Conservation (phyloP, 441 rosid species). For the Erodium trifolium region DNA sequence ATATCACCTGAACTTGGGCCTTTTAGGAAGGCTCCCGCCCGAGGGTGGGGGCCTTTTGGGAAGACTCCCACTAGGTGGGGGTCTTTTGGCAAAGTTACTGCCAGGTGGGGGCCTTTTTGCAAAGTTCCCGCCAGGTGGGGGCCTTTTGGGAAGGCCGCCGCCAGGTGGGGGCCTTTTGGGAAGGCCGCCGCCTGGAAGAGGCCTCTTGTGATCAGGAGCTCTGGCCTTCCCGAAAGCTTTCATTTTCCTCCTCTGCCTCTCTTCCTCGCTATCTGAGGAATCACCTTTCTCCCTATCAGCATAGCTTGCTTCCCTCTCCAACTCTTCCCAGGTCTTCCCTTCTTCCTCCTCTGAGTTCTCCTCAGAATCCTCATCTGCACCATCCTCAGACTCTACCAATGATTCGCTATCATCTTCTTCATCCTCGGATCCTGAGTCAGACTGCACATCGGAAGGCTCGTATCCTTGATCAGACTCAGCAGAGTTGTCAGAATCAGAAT, state of each 20-base stretch:
- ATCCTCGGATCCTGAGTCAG: conserved; percentile 67
- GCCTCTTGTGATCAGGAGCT: conserved; percentile 19
- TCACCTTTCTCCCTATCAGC: conserved; percentile 79
- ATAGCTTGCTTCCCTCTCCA: conserved; percentile 84
- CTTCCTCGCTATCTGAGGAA: conserved; percentile 86
- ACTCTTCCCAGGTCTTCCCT: conserved; percentile 93
- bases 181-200: neutral
- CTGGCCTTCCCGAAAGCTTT: conserved; percentile 66
- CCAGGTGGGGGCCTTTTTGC: neutral
- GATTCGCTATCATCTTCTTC: conserved; percentile 67
- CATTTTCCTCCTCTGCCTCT: conserved; percentile 73
- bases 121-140: neutral
- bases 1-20: conserved; percentile 1
- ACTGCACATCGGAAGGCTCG: conserved; percentile 68
- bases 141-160: neutral
- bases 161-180: conserved; percentile 2
- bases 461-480: conserved; percentile 85
- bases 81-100: neutral
- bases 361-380: conserved; percentile 52
- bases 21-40: conserved; percentile 2
- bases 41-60: conserved; percentile 5
- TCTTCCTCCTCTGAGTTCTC: conserved; percentile 78
- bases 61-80: neutral
- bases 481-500: conserved; percentile 68
- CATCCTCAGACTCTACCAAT: conserved; percentile 76